Base-by-base conservation (phyloP, 2,329 filamentous ascomycete species). In the Xylariaceae sp. region DNA sequence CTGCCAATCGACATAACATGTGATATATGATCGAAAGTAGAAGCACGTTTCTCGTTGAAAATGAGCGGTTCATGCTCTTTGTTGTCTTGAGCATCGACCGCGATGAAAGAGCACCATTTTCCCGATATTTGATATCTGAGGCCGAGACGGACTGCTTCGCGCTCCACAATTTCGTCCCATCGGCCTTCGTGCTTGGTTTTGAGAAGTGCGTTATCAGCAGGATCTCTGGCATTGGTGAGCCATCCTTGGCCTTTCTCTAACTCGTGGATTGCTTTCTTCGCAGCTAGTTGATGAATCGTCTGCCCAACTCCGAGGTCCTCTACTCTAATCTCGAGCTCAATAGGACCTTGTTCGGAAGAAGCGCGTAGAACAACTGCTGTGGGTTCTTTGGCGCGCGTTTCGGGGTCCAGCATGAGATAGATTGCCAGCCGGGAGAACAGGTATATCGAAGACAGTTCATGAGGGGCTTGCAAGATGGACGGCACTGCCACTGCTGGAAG, bases 241-340 rank as follows among this genome's bases (percentile, higher is more conserved):
- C 55, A 58, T 10, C 55, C 53, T 9, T 47, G 42, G 33, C 31
- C 41, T n/a, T 54, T 53, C 31, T 58, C 56, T 1, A 58, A 38
- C 17, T 58, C 56, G 5, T 47, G 48, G 2, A 58, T 31, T 1
- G 56, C 50, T 38, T 44, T 56, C 31, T 43, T 53, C 10, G 53
- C 47, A 2, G 53, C 56, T 12, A 58, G 48, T 38, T 58, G 56
- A 42, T 58, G 53, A 42, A 58, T 51, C 3, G 48, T 58, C 34
- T 58, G 42, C 6, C 56, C 46, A 11, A 45, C 45, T 17, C 50
- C 56, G 22, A 56, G 40, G 38, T 56, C 53, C 34, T 58, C 48
- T 12, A 56, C 42, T 40, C 51, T 31, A 3, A 56, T 51, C 42
- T 56, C 50, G 11, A 58, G 47, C 16, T 54, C 50, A 43, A 58